These are phyloP conservation scores for Chalciporus sp. DNA, from an alignment of 1,284 basidiomycete species.

Conservation along the genomic window DNA sequence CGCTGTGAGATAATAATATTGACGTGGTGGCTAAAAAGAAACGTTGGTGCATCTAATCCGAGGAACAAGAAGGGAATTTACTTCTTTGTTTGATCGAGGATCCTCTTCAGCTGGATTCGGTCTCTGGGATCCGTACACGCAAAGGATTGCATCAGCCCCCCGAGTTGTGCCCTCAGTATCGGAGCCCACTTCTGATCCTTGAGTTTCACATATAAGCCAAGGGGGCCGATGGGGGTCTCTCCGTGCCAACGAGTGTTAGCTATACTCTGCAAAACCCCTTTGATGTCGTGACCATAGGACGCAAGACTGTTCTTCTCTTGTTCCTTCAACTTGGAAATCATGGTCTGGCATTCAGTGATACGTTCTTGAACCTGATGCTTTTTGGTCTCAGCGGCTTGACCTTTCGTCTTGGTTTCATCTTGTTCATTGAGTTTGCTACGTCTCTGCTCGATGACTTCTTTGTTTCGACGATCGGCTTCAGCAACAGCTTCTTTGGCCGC, in stretches of 20 bases:
- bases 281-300: slow-evolving; percentile 66
- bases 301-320: slow-evolving; percentile 58
- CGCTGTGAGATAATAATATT: slow-evolving; percentile 66
- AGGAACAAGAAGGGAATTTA: slow-evolving; percentile 37
- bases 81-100: slow-evolving; percentile 63
- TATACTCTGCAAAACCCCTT: slow-evolving; percentile 62
- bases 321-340: slow-evolving; percentile 49
- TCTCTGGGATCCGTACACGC: slow-evolving; percentile 80
- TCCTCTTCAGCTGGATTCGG: slow-evolving; percentile 54
- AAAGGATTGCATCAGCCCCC: slow-evolving; percentile 67
- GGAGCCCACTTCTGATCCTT: slow-evolving; percentile 71
- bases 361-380: slow-evolving; percentile 36
- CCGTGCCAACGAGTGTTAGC: slow-evolving; percentile 62
- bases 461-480: slow-evolving; percentile 39
- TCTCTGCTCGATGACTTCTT: slow-evolving; percentile 36
- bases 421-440: slow-evolving; percentile 35
- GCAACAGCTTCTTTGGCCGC: slow-evolving; percentile 41
- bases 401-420: slow-evolving; percentile 37
- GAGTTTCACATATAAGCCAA: slow-evolving; percentile 83
- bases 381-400: slow-evolving; percentile 38
- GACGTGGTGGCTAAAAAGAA: slow-evolving; percentile 35
- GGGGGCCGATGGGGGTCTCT: slow-evolving; percentile 79
- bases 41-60: slow-evolving; percentile 20
- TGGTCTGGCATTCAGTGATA: slow-evolving; percentile 46
- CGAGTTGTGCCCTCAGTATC: slow-evolving; percentile 70